phyloP scores from a whole-genome alignment of 495 filamentous ascomycete genomes.

The Rusavskia elegans region DNA sequence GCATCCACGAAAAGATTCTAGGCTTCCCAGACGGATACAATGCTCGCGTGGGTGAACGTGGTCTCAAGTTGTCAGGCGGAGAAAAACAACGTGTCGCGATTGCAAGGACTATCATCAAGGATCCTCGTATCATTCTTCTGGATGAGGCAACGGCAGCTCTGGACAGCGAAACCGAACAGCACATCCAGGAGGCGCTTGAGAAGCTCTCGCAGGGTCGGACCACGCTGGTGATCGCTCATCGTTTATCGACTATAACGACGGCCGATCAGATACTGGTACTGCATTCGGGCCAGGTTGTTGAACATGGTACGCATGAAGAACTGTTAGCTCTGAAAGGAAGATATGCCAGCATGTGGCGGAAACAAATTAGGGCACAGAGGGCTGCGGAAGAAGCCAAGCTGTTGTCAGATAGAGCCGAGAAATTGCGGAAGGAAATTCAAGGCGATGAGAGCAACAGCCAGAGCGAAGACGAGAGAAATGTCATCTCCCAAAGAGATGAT shows the following conservation, averaged over 20 bases:
- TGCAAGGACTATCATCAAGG: slow-evolving; percentile 88
- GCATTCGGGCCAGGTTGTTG: slow-evolving; percentile 65
- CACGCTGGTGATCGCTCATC: slow-evolving; percentile 71
- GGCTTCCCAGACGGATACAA: slow-evolving; percentile 83
- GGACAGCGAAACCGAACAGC: slow-evolving; percentile 89
- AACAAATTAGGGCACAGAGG: slow-evolving; percentile 78
- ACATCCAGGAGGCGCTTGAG: slow-evolving; percentile 76
- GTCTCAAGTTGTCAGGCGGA: slow-evolving; percentile 79
- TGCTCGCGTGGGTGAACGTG: slow-evolving; percentile 90
- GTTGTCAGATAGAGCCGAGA: slow-evolving; percentile 30
- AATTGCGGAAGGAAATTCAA: slow-evolving; percentile 23
- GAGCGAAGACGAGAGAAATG: slow-evolving; percentile 33
- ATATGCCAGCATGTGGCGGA: slow-evolving; percentile 90
- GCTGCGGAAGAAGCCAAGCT: slow-evolving; percentile 61
- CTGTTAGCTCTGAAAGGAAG: slow-evolving; percentile 60
- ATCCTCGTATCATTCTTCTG: slow-evolving; percentile 87
- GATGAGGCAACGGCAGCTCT: slow-evolving; percentile 94
- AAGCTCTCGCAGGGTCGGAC: slow-evolving; percentile 72
- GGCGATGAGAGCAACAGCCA: slow-evolving; percentile 37
- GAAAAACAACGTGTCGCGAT: slow-evolving; percentile 97
- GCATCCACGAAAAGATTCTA: slow-evolving; percentile 92
- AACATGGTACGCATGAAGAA: slow-evolving; percentile 76
- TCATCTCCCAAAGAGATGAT: slow-evolving; percentile 1
- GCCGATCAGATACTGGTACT: slow-evolving; percentile 94
- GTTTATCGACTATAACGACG: slow-evolving; percentile 83